phyloP scores from a whole-genome alignment of 139 green algal genomes.

The Micractinium sp. region DNA sequence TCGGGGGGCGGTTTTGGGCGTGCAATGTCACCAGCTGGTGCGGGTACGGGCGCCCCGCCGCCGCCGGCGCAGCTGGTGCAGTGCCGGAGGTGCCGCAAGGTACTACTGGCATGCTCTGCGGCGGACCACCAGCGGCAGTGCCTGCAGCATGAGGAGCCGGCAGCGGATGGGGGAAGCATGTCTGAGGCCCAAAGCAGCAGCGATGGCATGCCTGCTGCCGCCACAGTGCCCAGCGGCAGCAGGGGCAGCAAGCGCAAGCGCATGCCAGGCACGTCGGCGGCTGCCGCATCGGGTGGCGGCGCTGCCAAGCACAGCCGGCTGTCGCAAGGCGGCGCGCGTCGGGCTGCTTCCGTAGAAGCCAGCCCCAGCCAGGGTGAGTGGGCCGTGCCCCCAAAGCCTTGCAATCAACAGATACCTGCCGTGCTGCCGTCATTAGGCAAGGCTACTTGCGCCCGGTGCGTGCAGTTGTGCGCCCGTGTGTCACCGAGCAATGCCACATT shows the following conservation, averaged over 20 bases:
- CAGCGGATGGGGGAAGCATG: not conserved
- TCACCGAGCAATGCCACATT: too few species aligned
- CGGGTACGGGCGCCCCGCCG: not conserved
- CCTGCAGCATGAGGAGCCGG: not conserved
- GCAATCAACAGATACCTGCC: not conserved
- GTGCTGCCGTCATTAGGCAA: not conserved
- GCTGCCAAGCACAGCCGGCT: not conserved
- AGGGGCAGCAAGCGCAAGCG: conserved; percentile 27
- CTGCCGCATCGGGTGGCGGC: not conserved
- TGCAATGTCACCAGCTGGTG: not conserved
- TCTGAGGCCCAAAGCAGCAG: not conserved
- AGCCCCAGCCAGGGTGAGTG: conserved; percentile 1
- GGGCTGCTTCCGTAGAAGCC: not conserved
- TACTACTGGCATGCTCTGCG: conserved; percentile 14
- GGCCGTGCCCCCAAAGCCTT: not conserved
- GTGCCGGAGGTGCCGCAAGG: conserved; percentile 20
- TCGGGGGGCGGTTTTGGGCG: not conserved
- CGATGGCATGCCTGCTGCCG: not conserved
- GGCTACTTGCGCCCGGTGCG: not conserved
- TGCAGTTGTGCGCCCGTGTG: too few species aligned
- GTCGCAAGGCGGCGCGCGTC: not conserved
- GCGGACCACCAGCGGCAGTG: conserved; percentile 20
- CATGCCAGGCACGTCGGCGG: not conserved
- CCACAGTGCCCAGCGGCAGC: not conserved
- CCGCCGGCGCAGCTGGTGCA: conserved; percentile 2